Percentiles rank a stretch among this genome's conserved stretches.
Conservation (phyloP, 2,329 filamentous ascomycete genomes). For the Penicillium frequentans region DNA sequence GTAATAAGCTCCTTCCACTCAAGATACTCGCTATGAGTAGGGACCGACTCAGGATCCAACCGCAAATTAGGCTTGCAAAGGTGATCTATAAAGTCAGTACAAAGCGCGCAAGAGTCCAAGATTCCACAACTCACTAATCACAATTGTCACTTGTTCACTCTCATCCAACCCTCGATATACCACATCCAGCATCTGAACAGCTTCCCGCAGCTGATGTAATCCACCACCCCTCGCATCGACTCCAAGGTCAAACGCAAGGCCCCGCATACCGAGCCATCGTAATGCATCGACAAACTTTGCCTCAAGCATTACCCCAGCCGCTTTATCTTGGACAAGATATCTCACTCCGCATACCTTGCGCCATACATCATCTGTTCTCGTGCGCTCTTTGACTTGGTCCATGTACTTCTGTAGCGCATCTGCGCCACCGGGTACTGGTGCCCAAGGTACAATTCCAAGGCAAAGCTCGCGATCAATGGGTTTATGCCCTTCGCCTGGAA, state of each 20-base stretch:
- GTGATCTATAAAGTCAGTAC: constrained; percentile 62
- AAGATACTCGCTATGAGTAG: constrained; percentile 57
- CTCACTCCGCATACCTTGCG: constrained; percentile 73
- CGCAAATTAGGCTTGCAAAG: constrained; percentile 82
- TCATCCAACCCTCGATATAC: constrained; percentile 56
- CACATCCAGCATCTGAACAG: constrained; percentile 66
- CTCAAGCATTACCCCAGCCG: constrained; percentile 63
- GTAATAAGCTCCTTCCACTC: constrained; percentile 71
- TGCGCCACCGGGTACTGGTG: constrained; percentile 70
- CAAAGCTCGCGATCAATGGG: constrained; percentile 56
- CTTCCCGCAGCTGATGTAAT: constrained; percentile 69
- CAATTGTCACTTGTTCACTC: constrained; percentile 60
- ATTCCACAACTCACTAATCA: constrained; percentile 58
- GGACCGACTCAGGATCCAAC: constrained; percentile 45
- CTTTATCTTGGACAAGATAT: constrained; percentile 79
- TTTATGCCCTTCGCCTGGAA: constrained; percentile 59
- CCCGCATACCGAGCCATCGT: constrained; percentile 62
- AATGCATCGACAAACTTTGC: constrained; percentile 65
- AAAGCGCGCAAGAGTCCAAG: neutral
- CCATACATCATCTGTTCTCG: constrained; percentile 63
- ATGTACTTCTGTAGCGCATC: constrained; percentile 66
- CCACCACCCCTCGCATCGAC: constrained; percentile 79
- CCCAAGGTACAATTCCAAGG: constrained; percentile 77
- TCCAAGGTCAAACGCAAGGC: constrained; percentile 77
- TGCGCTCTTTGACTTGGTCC: constrained; percentile 53